Evolutionary conservation across 2,329 filamentous ascomycete species (phyloP), one percentile per base, ranked within the genome.

Genomic region (Colletotrichum cuscutae): DNA sequence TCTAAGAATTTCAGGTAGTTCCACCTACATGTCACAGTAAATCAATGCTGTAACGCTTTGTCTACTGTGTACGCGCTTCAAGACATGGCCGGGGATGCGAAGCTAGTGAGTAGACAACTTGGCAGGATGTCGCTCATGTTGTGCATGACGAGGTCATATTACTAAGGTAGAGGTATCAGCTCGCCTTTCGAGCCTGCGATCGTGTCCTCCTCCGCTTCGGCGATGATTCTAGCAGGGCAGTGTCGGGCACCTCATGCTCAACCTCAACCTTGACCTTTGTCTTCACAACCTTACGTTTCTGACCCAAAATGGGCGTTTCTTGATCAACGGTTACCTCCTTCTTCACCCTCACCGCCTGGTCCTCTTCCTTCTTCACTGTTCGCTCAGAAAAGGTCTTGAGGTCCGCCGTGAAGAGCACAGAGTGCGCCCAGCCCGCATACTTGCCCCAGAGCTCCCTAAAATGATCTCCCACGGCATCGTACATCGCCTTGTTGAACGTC

Each of bases 401-500:
- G 79, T 99, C 95, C 0, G 97, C 97, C 0, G 97, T 97, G 79
- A 99, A 99, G 13, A 99, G 86, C 9, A 99, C 97, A 3, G 94
- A 97, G 84, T 99, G 97, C 11, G 97, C 97, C 97, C 97, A 99
- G 1, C 97, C 97, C 1, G 97, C 97, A 78, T 98, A 94, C 71
- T 93, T 90, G 0, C 97, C 97, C 97, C 97, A 99, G 0, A 98
- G 87, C 49, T 88, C 87, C 68, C 97, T 90, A 78, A 99, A 99
- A 78, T 97, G 93, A 75, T 97, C 94, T 0, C 94, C 97, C 15
- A 99, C 91, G 0, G 95, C 94, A 80, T 97, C 92, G 79, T 99
- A 98, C 75, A 94, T 95, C 53, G 89, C 89, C 79, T 97, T 97
- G 15, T 93, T 98, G 74, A 99, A 87, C 59, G 94, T 96, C 79